Base-by-base conservation (phyloP, 768 basidiomycete species). In the Pleurotus eryngii region DNA sequence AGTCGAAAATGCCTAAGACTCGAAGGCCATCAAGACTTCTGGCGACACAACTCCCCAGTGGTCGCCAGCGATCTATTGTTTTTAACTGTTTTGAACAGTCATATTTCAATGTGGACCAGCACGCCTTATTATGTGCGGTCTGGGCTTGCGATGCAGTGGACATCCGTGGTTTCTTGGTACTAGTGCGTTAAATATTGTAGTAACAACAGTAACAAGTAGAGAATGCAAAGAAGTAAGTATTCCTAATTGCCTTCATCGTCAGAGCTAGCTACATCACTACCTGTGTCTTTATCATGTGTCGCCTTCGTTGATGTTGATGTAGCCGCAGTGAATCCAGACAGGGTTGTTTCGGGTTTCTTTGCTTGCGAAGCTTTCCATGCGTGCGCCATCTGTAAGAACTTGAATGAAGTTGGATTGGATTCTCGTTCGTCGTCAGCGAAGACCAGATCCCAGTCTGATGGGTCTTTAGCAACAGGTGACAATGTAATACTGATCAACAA, bases 361-460 rank as follows among this genome's bases (percentile, higher is more conserved):
- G 74, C 75, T 54, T 83, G 79, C 1, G 82, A 65, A 55, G 73
- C 77, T 64, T 87, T 88, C 95, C 95, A 98, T 0, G 87, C 88
- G 67, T 95, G 94, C 0, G 96, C 96, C 80, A 90, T 92, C 69
- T 95, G 89, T 68, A 98, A 76, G 79, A 98, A 95, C 66, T 95
- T 96, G 87, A 95, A 96, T 0, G 92, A 84, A 0, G 92, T 87
- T 0, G 95, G 92, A 65, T 97, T 96, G 46, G 89, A 84, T 66
- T 96, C 95, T 53, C 88, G 82, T 66, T 97, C 94, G 80, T 98
- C 96, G 76, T 98, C 96, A 24, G 94, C 87, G 70, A 98, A 98
- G 18, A 95, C 87, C 66, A 95, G 84, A 66, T 96, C 95, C 87
- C 90, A 96, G 65, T 96, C 95, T 95, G 57, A 35, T 9, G 30